Conservation (phyloP, 2,329 filamentous ascomycete species). For the Lachnellula hyalina region DNA sequence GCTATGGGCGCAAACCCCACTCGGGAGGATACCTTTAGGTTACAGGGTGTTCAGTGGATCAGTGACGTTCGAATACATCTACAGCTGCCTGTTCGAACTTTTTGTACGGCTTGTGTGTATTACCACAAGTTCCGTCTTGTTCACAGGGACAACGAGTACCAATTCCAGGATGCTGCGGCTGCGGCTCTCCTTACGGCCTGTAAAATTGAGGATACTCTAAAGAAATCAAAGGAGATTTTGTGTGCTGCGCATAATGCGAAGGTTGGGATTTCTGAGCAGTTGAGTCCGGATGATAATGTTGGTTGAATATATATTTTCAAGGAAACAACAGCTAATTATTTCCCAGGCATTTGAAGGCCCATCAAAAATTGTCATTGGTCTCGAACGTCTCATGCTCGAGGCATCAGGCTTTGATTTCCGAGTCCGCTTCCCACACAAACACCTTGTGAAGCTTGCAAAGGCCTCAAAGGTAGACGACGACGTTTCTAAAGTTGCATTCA, state of each 20-base stretch:
- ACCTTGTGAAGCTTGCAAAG: constrained; percentile 72
- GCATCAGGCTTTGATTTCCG: constrained; percentile 91
- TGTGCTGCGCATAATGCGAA: constrained; percentile 87
- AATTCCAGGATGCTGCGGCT: constrained; percentile 78
- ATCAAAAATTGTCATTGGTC: constrained; percentile 76
- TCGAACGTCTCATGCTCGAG: constrained; percentile 91
- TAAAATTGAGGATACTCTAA: constrained; percentile 96
- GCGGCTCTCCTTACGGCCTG: constrained; percentile 88
- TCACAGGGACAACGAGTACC: constrained; percentile 81
- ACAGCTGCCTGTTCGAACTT: constrained; percentile 85
- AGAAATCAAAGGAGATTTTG: constrained; percentile 90
- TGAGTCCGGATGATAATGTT: constrained; percentile 78
- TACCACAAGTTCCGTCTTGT: constrained; percentile 90
- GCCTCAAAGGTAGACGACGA: constrained; percentile 38
- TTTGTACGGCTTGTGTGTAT: constrained; percentile 84
- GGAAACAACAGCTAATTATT: background rate
- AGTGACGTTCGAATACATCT: constrained; percentile 76
- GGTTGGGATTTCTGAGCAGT: constrained; percentile 51
- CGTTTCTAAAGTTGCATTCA: constrained; percentile 66
- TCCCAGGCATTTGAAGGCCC: constrained; percentile 70
- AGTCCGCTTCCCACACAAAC: constrained; percentile 78
- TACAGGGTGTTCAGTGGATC: constrained; percentile 86
- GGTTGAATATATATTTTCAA: constrained; percentile 19
- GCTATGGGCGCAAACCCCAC: constrained; percentile 67
- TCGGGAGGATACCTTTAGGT: constrained; percentile 71